Base-by-base conservation (phyloP, 768 basidiomycete genomes). In the Xanthoconium purpureum region DNA sequence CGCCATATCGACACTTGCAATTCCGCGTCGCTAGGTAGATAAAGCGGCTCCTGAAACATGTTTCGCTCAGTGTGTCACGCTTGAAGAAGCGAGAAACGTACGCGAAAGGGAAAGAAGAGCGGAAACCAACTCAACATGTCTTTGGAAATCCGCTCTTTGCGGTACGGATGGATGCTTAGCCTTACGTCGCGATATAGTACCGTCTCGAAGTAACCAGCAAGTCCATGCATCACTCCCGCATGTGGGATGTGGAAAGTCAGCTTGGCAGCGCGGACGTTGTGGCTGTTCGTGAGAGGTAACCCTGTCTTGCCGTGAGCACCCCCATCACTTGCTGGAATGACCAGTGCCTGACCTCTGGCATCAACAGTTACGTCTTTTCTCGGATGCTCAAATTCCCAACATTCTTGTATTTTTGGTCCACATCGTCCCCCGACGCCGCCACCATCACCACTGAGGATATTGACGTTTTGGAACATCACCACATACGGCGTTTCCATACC, bases 61-160 rank as follows among this genome's bases (percentile, higher is more conserved):
- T 29, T 18, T 49, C 55, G 28, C 10, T 61, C 36, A 54, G 38
- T 3, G 30, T 13, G 6, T 46, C 40, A 29, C 17, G 15, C 11
- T 24, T 18, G 37, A 58, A 46, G 52, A 13, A 50, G n/a, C 20
- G 52, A 46, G 56, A 57, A 10, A 70, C 83, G 32, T 56, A 89
- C 94, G 73, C 85, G 89, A 69, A 98, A 84, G 3, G 97, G 97
- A 73, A 99, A 96, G 75, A 93, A 97, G 18, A 98, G 73, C 0
- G 97, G 97, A 75, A 99, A 99, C 97, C 97, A 99, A 68, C 95
- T 98, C 64, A 98, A 78, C 97, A 99, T 99, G 63, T 98, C 88
- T 64, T 91, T 94, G 9, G 93, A 94, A 52, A 95, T 79, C 45
- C 83, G 78, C 29, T 92, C 88, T 68, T 89, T 92, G 47, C 87